Evolutionary conservation across 306 rosid genomes (phyloP).

Genomic region (Medicago lupulina): DNA sequence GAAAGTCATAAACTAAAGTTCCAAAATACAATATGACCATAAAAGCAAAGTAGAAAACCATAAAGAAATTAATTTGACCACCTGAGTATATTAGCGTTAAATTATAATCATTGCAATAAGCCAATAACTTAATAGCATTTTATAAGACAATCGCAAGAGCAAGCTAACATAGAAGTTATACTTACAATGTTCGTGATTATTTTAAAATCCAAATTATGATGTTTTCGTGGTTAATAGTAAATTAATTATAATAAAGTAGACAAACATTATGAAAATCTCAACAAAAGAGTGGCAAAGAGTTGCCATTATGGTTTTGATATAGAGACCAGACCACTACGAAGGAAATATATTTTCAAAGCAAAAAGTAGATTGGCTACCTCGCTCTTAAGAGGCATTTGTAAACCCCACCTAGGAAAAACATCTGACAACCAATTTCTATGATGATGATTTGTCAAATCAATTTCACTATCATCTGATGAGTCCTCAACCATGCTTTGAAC

Average conservation of each 20-base stretch:
- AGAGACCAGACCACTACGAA: conserved; percentile 23
- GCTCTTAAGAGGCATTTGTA: conserved; percentile 50
- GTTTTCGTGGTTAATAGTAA: background rate
- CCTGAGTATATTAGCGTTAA: conserved; percentile 26
- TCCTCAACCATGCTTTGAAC: conserved; percentile 63
- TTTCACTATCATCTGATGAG: conserved; percentile 72
- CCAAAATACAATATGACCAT: conserved; percentile 29
- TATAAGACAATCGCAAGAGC: conserved; percentile 29
- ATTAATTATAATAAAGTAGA: conserved; percentile 15
- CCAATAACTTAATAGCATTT: conserved; percentile 21
- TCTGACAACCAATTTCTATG: conserved; percentile 54
- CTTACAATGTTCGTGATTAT: background rate
- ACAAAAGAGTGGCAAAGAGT: conserved; percentile 4
- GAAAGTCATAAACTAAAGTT: conserved; percentile 37
- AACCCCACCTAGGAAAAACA: conserved; percentile 51
- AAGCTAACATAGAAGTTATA: conserved; percentile 21
- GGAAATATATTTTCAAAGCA: conserved; percentile 17
- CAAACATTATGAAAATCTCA: background rate
- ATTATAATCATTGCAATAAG: conserved; percentile 25
- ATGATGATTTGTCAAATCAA: conserved; percentile 49
- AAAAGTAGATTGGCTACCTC: conserved; percentile 57
- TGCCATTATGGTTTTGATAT: conserved; percentile 25
- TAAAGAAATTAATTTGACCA: conserved; percentile 11
- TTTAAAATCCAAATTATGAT: conserved; percentile 24
- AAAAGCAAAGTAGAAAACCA: conserved; percentile 28